Conservation (phyloP, 1,284 basidiomycete genomes). For the Marasmius oreades region DNA sequence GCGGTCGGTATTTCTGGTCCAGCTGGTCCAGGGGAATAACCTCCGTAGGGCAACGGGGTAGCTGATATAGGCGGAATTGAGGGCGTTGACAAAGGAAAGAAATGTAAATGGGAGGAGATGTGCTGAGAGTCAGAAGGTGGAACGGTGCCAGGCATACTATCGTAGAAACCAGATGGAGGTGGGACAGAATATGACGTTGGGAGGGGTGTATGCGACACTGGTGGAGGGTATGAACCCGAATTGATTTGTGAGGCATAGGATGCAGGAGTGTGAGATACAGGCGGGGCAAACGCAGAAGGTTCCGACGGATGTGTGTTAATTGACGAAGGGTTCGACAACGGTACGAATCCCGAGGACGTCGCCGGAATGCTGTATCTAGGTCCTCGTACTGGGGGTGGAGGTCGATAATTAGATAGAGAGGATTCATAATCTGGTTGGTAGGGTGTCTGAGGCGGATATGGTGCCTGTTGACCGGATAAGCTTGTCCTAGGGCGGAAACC, state of each 20-base stretch:
- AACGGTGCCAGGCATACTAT: not conserved
- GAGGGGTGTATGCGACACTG: conserved; percentile 8
- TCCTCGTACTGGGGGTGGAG: conserved; percentile 38
- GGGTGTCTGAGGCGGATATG: conserved; percentile 30
- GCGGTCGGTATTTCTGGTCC: not conserved
- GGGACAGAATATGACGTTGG: conserved; percentile 11
- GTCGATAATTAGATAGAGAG: conserved; percentile 29
- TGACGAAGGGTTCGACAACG: conserved; percentile 32
- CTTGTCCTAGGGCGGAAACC: conserved; percentile 28
- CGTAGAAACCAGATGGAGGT: conserved; percentile 5
- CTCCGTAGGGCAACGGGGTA: not conserved
- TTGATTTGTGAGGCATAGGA: conserved; percentile 31
- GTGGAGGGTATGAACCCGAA: conserved; percentile 16
- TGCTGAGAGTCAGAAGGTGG: conserved; percentile 4
- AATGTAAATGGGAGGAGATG: not conserved
- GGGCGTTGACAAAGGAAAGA: not conserved
- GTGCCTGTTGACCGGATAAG: conserved; percentile 25
- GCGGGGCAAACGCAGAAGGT: conserved; percentile 40
- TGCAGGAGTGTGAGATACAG: conserved; percentile 34
- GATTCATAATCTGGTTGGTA: conserved; percentile 58
- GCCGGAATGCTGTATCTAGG: conserved; percentile 66
- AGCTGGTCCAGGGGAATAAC: not conserved
- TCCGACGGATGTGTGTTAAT: conserved; percentile 39
- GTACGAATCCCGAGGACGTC: conserved; percentile 66
- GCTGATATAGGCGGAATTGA: conserved; percentile 3